Conservation (phyloP, 306 rosid species). For the Datisca glomerata region DNA sequence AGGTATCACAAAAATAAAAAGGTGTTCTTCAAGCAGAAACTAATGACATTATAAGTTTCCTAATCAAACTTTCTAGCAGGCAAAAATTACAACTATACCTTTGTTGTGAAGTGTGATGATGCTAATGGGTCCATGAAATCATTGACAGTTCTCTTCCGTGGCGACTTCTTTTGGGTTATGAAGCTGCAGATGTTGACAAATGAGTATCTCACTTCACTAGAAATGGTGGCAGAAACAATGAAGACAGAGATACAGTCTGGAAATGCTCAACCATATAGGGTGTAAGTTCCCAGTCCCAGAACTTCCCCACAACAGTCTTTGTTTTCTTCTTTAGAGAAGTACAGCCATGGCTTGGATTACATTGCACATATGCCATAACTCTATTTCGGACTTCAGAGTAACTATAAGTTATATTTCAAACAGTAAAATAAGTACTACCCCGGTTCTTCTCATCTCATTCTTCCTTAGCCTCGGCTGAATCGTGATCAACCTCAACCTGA, state of each 20-base stretch:
- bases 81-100: no score
- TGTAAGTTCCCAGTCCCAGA: constrained; percentile 98
- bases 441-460: constrained; percentile 48
- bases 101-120: constrained; percentile 89
- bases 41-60: no score
- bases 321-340: constrained; percentile 59
- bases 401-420: no score
- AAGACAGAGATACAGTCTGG: constrained; percentile 2
- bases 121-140: constrained; percentile 91
- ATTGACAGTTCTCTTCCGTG: constrained; percentile 70
- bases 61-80: no score
- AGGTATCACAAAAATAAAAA: no score
- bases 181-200: constrained; percentile 61
- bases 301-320: no score
- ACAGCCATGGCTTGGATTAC: constrained; percentile 11
- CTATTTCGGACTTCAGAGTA: no score
- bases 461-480: constrained; percentile 52
- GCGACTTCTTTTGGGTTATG: constrained; percentile 83
- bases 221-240: no score
- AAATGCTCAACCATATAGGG: constrained; percentile 72
- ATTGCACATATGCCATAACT: constrained; percentile 7
- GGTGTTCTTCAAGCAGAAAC: no score
- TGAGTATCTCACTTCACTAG: no score
- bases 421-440: constrained; percentile 25
- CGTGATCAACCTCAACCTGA: constrained; percentile 81